phyloP scores from a whole-genome alignment of 345 rosid species.

The Salix koriyanagi region DNA sequence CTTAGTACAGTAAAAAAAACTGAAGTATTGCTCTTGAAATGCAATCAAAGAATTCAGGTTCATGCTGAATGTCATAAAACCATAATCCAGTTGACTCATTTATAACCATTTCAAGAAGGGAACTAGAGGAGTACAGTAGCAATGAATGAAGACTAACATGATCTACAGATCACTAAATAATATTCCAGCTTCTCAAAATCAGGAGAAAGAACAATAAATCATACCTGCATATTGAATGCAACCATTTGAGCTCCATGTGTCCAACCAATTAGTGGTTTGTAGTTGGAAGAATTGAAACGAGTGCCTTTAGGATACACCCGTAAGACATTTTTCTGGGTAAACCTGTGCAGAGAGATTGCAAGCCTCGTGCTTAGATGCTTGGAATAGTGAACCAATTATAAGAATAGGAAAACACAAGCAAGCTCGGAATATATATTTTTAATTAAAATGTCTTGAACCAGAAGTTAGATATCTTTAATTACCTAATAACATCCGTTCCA shows the following conservation, averaged over 20 bases:
- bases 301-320: slow-evolving; percentile 59
- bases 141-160: background rate
- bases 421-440: background rate
- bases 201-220: background rate
- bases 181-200: background rate
- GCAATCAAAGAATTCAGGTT: background rate
- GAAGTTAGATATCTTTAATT: background rate
- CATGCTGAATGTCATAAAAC: background rate
- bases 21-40: background rate
- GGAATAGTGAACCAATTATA: background rate
- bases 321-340: slow-evolving; percentile 46
- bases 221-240: slow-evolving; percentile 35
- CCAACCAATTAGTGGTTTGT: slow-evolving; percentile 49
- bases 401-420: background rate
- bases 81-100: background rate
- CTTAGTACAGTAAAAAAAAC: background rate
- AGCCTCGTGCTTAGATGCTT: background rate
- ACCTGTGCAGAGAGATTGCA: slow-evolving; percentile 21
- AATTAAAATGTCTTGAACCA: background rate
- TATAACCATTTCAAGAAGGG: background rate
- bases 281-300: slow-evolving; percentile 56
- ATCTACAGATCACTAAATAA: background rate
- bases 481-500: slow-evolving; percentile 24
- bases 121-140: background rate
- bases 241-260: slow-evolving; percentile 35